Percentiles rank a stretch among this genome's conserved stretches.
Conservation (phyloP, 2,329 filamentous ascomycete species). For the Verticillium tricorpus region DNA sequence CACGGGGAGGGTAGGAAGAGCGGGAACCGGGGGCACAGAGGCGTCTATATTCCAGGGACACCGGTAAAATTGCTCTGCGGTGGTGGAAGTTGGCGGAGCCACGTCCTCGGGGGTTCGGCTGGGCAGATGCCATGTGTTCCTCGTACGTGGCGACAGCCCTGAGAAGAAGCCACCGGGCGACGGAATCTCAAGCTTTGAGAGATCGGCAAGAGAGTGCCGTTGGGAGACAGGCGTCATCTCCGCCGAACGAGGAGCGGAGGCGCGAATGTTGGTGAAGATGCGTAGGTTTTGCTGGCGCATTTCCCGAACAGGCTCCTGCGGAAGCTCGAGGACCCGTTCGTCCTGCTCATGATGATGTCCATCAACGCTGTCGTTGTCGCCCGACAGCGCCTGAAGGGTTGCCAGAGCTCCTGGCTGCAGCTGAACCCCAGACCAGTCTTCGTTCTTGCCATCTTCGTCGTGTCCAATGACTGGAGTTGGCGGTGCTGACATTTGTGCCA, state of each 20-base stretch:
- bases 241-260: constrained; percentile 21
- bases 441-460: constrained; percentile 31
- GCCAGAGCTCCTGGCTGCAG: constrained; percentile 78
- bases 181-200: constrained; percentile 81
- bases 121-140: constrained; percentile 76
- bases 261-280: constrained; percentile 39
- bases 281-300: constrained; percentile 49
- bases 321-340: constrained; percentile 42
- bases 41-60: constrained; percentile 64
- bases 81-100: constrained; percentile 74
- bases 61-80: constrained; percentile 89
- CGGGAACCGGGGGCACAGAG: constrained; percentile 29
- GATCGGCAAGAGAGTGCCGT: constrained; percentile 59
- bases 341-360: constrained; percentile 60
- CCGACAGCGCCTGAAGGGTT: constrained; percentile 70
- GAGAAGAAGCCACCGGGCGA: constrained; percentile 92
- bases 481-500: constrained; percentile 77
- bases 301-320: constrained; percentile 38
- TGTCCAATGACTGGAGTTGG: constrained; percentile 71
- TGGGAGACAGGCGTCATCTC: constrained; percentile 37
- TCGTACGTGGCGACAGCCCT: constrained; percentile 68
- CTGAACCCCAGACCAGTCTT: constrained; percentile 67
- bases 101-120: constrained; percentile 47
- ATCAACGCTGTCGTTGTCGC: constrained; percentile 42
- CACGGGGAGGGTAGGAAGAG: constrained; percentile 14